A percentile compares a stretch with the other conserved stretches of the same genome.
Conservation (phyloP, 192 early-diverging fungal genomes). For the Glomus cerebriforme region DNA sequence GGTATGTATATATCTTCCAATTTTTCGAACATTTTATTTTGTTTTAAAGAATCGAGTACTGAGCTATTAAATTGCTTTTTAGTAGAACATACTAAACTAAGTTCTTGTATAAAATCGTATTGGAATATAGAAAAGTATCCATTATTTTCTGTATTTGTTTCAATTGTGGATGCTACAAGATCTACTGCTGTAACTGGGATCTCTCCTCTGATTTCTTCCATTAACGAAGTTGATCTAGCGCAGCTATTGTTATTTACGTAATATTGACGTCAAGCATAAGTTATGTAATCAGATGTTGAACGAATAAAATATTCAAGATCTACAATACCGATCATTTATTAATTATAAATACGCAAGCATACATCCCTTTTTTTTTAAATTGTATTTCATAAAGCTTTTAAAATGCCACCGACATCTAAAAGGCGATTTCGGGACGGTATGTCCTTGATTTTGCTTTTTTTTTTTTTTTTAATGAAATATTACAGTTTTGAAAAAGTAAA, state of each 20-base stretch:
- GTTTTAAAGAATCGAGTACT: conserved; percentile 6
- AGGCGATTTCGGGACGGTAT: conserved; percentile 1
- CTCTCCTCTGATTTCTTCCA: background rate
- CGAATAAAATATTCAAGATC: too few species aligned
- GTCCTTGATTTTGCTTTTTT: background rate
- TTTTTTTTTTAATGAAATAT: background rate
- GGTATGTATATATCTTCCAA: conserved; percentile 31
- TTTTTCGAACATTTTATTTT: background rate
- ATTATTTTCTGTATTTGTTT: background rate
- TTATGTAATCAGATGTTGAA: too few species aligned
- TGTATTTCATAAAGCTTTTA: background rate
- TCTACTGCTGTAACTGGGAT: background rate
- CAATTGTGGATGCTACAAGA: background rate
- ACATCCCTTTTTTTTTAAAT: too few species aligned
- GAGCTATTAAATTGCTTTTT: conserved; percentile 13
- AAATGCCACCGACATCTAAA: background rate
- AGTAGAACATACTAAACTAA: conserved; percentile 13
- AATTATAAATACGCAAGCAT: too few species aligned
- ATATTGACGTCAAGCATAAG: too few species aligned
- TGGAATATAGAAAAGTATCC: background rate
- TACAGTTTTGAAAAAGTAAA: background rate
- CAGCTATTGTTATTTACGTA: too few species aligned
- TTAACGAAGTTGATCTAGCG: too few species aligned
- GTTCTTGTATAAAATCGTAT: conserved; percentile 22
- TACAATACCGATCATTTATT: too few species aligned